Percentiles rank a stretch among this genome's conserved stretches.
Conservation (phyloP, 345 rosid genomes). For the Populus pruinosa region DNA sequence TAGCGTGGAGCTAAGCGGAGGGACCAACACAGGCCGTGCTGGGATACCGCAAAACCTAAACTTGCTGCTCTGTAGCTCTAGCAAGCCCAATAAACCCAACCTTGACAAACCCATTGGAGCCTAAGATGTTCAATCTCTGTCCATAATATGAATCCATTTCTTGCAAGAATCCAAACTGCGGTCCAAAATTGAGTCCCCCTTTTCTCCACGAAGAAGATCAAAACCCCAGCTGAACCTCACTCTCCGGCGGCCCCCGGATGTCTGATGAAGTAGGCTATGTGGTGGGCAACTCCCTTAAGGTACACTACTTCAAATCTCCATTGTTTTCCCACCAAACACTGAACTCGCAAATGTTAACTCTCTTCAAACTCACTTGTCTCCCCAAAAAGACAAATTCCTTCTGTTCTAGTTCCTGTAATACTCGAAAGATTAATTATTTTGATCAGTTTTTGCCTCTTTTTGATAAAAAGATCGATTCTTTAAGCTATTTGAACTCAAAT, state of each 20-base stretch:
- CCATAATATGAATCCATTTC: too few species aligned
- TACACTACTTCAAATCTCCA: not conserved
- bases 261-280: slow-evolving; percentile 7
- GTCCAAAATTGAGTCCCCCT: too few species aligned
- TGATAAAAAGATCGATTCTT: slow-evolving; percentile 12
- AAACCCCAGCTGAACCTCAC: not conserved
- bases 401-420: slow-evolving; percentile 10
- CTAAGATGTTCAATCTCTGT: too few species aligned
- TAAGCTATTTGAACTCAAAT: slow-evolving; percentile 36
- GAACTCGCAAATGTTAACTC: not conserved
- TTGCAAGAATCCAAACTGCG: too few species aligned
- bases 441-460: slow-evolving; percentile 44
- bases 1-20: too few species aligned
- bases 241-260: slow-evolving; percentile 6
- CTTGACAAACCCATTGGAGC: too few species aligned
- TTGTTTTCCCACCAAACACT: not conserved
- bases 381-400: not conserved
- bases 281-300: slow-evolving; percentile 7
- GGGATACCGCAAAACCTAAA: too few species aligned
- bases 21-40: too few species aligned
- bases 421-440: slow-evolving; percentile 22
- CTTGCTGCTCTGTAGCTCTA: too few species aligned
- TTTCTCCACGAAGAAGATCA: not conserved
- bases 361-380: not conserved
- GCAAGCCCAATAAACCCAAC: too few species aligned